phyloP scores from a whole-genome alignment of 495 filamentous ascomycete species.

The Penicillium taxi region DNA sequence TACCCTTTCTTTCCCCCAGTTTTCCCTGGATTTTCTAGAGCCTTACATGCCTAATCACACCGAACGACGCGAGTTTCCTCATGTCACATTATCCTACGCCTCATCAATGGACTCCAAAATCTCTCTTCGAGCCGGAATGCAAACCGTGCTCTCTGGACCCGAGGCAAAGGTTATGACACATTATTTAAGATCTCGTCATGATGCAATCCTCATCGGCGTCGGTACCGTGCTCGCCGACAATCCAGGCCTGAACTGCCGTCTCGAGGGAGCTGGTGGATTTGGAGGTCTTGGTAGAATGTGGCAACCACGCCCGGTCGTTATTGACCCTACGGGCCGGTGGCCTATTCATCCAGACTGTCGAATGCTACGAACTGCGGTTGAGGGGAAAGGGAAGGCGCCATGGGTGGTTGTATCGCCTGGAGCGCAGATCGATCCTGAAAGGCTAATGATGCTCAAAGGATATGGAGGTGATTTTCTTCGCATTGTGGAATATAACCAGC shows the following conservation, averaged over 20 bases:
- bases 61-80: constrained; percentile 30
- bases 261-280: constrained; percentile 49
- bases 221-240: constrained; percentile 80
- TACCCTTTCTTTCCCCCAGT: constrained; percentile 38
- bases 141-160: constrained; percentile 71
- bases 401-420: constrained; percentile 55
- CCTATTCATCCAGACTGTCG: constrained; percentile 48
- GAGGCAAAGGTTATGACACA: constrained; percentile 87
- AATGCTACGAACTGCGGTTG: constrained; percentile 54
- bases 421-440: constrained; percentile 40
- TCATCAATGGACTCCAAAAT: constrained; percentile 80
- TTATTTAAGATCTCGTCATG: constrained; percentile 71
- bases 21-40: constrained; percentile 39
- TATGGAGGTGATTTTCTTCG: constrained; percentile 44
- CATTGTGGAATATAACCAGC: constrained; percentile 41
- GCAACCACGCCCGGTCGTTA: constrained; percentile 71
- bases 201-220: constrained; percentile 77
- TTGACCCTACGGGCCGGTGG: constrained; percentile 71
- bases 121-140: constrained; percentile 62
- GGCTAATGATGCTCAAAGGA: constrained; percentile 38
- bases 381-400: constrained; percentile 62
- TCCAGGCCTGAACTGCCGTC: constrained; percentile 71
- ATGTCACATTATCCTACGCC: constrained; percentile 78
- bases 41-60: constrained; percentile 36
- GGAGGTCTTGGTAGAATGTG: constrained; percentile 44